A percentile compares a stretch with the other conserved stretches of the same genome.
phyloP scores from a whole-genome alignment of 441 rosid species.

The Raphanus hybrid region DNA sequence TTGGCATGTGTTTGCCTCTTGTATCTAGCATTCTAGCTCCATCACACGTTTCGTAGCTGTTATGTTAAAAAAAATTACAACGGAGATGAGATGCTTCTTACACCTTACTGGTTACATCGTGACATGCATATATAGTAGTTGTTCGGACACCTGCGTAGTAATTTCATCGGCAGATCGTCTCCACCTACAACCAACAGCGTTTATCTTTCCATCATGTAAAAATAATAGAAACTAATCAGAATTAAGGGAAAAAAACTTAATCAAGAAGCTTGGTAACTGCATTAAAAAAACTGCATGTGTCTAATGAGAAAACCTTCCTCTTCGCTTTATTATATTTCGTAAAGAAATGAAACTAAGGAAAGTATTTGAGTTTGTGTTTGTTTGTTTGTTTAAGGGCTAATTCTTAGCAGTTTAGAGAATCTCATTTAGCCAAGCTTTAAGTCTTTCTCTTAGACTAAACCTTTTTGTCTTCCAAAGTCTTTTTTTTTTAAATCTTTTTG shows the following conservation, averaged over 20 bases:
- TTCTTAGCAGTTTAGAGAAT: too few species aligned
- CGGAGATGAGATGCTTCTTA: neutral
- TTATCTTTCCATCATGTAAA: neutral
- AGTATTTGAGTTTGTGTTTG: too few species aligned
- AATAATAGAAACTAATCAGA: neutral
- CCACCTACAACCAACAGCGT: neutral
- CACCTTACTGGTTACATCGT: neutral
- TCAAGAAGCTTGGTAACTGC: neutral
- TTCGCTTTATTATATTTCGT: neutral
- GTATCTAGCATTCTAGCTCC: neutral
- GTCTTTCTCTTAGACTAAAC: too few species aligned
- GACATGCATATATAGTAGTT: neutral
- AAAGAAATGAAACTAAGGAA: too few species aligned
- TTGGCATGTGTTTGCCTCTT: neutral
- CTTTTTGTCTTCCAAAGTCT: too few species aligned
- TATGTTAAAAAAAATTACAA: neutral
- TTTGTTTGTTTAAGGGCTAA: too few species aligned
- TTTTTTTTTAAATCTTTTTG: too few species aligned
- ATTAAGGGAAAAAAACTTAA: neutral
- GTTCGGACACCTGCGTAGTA: neutral
- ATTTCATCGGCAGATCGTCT: neutral
- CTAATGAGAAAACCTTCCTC: neutral
- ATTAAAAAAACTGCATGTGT: neutral
- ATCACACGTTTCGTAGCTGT: slow-evolving; percentile 1
- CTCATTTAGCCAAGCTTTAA: too few species aligned